These are phyloP conservation scores for Penicillium janthinellum DNA, from an alignment of 2,329 filamentous ascomycete genomes.

Conservation along the genomic window DNA sequence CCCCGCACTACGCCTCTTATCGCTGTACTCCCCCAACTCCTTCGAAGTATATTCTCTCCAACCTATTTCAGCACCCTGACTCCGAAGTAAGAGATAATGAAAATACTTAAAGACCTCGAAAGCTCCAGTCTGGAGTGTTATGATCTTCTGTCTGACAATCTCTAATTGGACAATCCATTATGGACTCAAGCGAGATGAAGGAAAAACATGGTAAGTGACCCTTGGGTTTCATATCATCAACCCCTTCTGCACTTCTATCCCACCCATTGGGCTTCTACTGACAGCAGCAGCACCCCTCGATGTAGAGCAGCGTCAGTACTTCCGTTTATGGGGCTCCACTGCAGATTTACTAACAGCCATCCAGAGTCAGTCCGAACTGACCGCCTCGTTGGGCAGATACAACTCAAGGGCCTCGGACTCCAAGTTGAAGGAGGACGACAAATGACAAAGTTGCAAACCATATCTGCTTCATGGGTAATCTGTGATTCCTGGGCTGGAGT, in stretches of 20 bases:
- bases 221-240: too few relatives aligned
- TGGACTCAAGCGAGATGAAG: background rate
- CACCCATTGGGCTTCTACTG: background rate
- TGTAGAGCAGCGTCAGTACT: background rate
- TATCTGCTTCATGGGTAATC: slow-evolving; percentile 28
- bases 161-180: background rate
- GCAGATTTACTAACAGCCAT: background rate
- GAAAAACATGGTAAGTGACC: background rate
- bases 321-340: background rate
- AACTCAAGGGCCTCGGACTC: background rate
- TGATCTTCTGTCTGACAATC: background rate
- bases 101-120: background rate
- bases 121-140: background rate
- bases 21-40: background rate
- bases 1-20: background rate
- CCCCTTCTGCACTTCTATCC: too few relatives aligned
- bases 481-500: slow-evolving; percentile 32
- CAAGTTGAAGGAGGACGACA: background rate
- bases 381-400: background rate
- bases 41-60: background rate
- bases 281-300: background rate
- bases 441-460: slow-evolving; percentile 21
- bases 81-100: background rate
- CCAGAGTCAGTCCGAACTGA: background rate
- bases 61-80: background rate